These are phyloP conservation scores for Xylaria sp. DNA, from an alignment of 2,329 filamentous ascomycete species.

Conservation along the genomic window DNA sequence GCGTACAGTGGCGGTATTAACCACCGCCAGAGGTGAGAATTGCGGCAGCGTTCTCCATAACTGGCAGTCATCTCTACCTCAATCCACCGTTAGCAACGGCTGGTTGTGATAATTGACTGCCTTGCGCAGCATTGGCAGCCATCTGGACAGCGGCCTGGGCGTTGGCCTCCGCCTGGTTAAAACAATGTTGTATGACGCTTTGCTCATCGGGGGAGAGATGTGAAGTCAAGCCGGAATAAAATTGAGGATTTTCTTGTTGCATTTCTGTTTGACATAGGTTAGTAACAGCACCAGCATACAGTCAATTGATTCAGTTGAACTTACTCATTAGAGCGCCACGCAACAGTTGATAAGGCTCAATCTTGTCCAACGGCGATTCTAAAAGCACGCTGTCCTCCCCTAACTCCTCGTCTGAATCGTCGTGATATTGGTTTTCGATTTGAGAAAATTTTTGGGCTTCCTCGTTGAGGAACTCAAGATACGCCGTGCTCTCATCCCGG, in stretches of 20 bases:
- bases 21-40: neutral
- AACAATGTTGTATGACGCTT: slow-evolving; percentile 39
- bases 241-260: slow-evolving; percentile 89
- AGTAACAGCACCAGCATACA: neutral
- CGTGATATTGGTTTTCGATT: slow-evolving; percentile 60
- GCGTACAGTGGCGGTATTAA: neutral
- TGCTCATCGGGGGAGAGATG: slow-evolving; percentile 44
- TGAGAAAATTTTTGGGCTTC: slow-evolving; percentile 90
- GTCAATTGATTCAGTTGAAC: slow-evolving; percentile 51
- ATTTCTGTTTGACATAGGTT: slow-evolving; percentile 67
- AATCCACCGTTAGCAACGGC: slow-evolving; percentile 37
- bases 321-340: slow-evolving; percentile 82
- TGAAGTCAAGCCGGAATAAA: slow-evolving; percentile 83
- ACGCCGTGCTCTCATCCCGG: slow-evolving; percentile 91
- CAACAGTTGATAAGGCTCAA: slow-evolving; percentile 94
- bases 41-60: neutral
- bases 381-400: slow-evolving; percentile 92
- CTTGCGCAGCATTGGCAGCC: slow-evolving; percentile 30
- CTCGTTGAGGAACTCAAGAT: slow-evolving; percentile 94
- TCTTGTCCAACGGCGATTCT: slow-evolving; percentile 92
- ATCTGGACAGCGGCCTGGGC: slow-evolving; percentile 39
- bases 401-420: slow-evolving; percentile 85
- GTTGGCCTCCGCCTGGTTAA: slow-evolving; percentile 43
- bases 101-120: slow-evolving; percentile 23
- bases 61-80: slow-evolving; percentile 30